Base-by-base conservation (phyloP, 495 filamentous ascomycete species). In the Coniosporium apollinis region DNA sequence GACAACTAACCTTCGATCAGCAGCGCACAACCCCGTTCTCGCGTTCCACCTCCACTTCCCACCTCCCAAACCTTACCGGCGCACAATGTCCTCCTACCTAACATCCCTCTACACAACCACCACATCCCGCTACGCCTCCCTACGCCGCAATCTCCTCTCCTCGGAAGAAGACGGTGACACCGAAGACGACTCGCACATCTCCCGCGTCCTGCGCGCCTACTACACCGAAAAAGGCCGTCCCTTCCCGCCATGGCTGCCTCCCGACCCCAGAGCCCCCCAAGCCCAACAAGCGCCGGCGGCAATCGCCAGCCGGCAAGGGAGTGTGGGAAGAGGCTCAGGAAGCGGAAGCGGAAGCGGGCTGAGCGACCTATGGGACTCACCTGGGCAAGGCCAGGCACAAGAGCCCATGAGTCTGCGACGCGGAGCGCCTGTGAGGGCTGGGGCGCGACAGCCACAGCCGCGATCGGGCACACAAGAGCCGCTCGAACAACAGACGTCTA, bases 181-280 rank as follows among this genome's bases (percentile, higher is more conserved):
- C 38, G 84, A 91, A 60, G 85, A 94, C 59, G 79, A 89, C 62
- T 86, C 84, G 1, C 84, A 94, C 60, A 76, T 97, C 51, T 87
- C 82, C 59, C 79, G 86, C 51, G 86, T 92, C 10, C 74, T 97
- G n/a, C 79, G 89, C 34, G 79, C 74, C 38, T 93, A 96, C 66
- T 97, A 97, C 62, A 72, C 61, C 22, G 89, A 96, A 51, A 91
- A 91, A 47, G 76, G 75, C 42, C 72, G 75, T 11, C 69, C 79
- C 0, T 83, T 83, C 49, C 89, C 89, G 5, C 56, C 62, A 41
- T 97, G 89, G 89, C 79, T 97, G 8, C 84, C 80, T 18, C 80
- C 78, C 10, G 82, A 84, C 46, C 84, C 85, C 3, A 82, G 80
- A 48, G 74, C 69, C 3, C 70, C 67, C 20, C 53, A 31, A 59